Evolutionary conservation across 495 filamentous ascomycete genomes (phyloP).

Genomic region (Podospora sp.): DNA sequence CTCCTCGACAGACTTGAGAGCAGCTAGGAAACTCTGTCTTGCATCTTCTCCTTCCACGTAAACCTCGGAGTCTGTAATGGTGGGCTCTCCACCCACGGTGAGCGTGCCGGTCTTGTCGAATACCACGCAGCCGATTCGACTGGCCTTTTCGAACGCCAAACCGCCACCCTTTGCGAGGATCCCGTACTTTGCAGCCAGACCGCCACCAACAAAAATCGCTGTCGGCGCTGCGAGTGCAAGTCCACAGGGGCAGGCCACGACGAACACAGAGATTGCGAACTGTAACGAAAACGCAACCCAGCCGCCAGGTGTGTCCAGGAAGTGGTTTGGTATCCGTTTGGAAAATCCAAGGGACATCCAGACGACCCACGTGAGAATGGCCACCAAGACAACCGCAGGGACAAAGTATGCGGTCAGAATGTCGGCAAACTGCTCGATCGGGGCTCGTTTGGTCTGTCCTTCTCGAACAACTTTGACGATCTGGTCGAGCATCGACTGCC

Average conservation of each 20-base stretch:
- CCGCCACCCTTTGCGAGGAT: constrained; percentile 95
- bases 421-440: constrained; percentile 84
- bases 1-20: constrained; percentile 72
- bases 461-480: constrained; percentile 90
- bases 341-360: constrained; percentile 79
- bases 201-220: constrained; percentile 88
- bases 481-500: constrained; percentile 87
- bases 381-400: constrained; percentile 78
- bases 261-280: constrained; percentile 93
- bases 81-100: constrained; percentile 80
- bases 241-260: constrained; percentile 93
- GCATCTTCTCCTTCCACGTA: constrained; percentile 28
- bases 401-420: constrained; percentile 86
- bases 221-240: constrained; percentile 91
- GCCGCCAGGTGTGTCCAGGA: constrained; percentile 68
- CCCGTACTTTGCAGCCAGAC: constrained; percentile 82
- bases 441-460: constrained; percentile 84
- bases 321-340: constrained; percentile 66
- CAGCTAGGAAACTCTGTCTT: constrained; percentile 39
- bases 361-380: constrained; percentile 77
- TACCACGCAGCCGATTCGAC: constrained; percentile 79
- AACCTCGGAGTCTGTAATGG: constrained; percentile 71
- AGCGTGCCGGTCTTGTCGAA: constrained; percentile 97
- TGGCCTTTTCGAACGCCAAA: constrained; percentile 94
- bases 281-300: constrained; percentile 88